phyloP scores from a whole-genome alignment of 2,329 filamentous ascomycete genomes.

The Paraconiothyrium brasiliense region DNA sequence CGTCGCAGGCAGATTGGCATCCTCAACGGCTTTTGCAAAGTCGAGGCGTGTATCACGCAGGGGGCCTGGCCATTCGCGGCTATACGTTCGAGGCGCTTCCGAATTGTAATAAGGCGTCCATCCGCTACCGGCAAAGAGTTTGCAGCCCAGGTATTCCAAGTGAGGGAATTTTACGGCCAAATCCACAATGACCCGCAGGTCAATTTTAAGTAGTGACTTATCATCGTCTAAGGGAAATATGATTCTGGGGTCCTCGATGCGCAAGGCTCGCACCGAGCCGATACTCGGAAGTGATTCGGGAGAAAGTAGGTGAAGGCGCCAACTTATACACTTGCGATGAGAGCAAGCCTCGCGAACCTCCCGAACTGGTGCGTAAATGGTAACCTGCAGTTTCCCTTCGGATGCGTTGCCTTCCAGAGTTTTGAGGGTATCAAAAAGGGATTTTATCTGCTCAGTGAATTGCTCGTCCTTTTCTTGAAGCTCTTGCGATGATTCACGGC shows the following conservation, averaged over 20 bases:
- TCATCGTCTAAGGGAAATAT: conserved; percentile 9
- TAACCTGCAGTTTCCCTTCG: conserved; percentile 17
- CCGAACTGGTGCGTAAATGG: conserved; percentile 18
- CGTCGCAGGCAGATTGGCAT: conserved; percentile 19
- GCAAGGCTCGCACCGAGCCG: conserved; percentile 8
- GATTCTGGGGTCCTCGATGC: neutral
- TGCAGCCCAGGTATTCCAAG: conserved; percentile 15
- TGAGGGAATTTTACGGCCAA: conserved; percentile 16
- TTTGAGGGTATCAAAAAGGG: conserved; percentile 22
- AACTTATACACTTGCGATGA: conserved; percentile 17
- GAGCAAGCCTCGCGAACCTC: neutral
- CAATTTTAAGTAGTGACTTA: conserved; percentile 16
- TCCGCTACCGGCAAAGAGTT: conserved; percentile 10
- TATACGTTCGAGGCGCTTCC: conserved; percentile 18
- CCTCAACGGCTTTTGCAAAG: conserved; percentile 27
- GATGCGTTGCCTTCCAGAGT: conserved; percentile 16
- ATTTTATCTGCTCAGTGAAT: conserved; percentile 23
- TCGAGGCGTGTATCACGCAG: conserved; percentile 33
- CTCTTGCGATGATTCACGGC: conserved; percentile 22
- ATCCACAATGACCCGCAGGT: conserved; percentile 18
- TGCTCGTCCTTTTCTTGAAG: conserved; percentile 19
- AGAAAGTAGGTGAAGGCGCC: conserved; percentile 17
- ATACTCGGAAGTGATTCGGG: conserved; percentile 13
- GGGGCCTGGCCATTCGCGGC: conserved; percentile 23
- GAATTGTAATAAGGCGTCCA: conserved; percentile 9